phyloP scores from a whole-genome alignment of 257 asterid species.

The Verbena officinalis region DNA sequence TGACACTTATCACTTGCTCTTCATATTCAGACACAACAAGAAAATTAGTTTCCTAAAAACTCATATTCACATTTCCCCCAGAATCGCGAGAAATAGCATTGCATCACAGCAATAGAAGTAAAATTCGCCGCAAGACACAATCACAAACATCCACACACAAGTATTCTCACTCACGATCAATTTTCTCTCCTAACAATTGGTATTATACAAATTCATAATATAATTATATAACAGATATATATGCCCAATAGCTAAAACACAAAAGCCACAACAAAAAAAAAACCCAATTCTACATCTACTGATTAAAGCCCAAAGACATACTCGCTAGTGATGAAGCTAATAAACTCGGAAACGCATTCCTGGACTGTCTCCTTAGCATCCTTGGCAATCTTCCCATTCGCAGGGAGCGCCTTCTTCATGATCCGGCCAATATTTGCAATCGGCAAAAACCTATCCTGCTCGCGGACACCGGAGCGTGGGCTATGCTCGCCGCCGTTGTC shows the following conservation, averaged over 20 bases:
- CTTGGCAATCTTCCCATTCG: conserved; percentile 71
- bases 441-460: conserved; percentile 73
- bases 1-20: conserved; percentile 92
- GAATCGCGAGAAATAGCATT: conserved; percentile 7
- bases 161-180: background rate
- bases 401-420: conserved; percentile 74
- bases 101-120: no score
- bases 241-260: background rate
- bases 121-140: no score
- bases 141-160: no score
- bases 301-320: conserved; percentile 26
- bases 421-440: conserved; percentile 73
- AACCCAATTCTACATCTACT: no score
- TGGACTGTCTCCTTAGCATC: conserved; percentile 78
- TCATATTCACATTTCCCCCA: background rate
- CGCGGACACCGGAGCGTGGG: conserved; percentile 59
- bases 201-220: background rate
- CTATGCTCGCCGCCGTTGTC: conserved; percentile 71
- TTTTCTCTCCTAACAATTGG: background rate
- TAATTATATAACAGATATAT: no score
- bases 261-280: no score
- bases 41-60: conserved; percentile 3
- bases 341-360: conserved; percentile 82
- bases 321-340: conserved; percentile 83
- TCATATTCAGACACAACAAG: conserved; percentile 22